A percentile compares a stretch with the other conserved stretches of the same genome.
Evolutionary conservation across 306 rosid species (phyloP).

Genomic region (Sicyos baderoa): DNA sequence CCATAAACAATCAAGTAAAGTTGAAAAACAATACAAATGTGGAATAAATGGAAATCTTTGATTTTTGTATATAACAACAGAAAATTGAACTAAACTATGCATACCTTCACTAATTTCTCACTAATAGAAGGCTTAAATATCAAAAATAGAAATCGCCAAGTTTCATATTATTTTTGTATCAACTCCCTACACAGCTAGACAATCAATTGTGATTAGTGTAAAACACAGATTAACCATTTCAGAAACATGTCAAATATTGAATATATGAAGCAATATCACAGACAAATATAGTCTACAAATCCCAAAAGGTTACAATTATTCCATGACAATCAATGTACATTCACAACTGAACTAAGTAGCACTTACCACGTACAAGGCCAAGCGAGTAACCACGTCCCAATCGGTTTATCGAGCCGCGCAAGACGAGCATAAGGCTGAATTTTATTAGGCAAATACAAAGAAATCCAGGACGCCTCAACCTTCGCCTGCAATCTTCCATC

Average conservation of each 20-base stretch:
- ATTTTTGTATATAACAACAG: neutral
- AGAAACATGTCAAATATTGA: neutral
- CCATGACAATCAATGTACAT: neutral
- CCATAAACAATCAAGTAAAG: neutral
- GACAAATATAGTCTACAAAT: neutral
- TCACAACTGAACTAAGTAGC: neutral
- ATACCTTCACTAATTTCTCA: neutral
- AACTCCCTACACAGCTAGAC: neutral
- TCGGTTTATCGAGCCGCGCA: slow-evolving; percentile 91
- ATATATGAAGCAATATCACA: neutral
- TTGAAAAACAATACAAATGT: neutral
- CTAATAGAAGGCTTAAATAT: neutral
- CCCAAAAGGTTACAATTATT: neutral
- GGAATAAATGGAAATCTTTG: neutral
- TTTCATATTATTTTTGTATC: too few species aligned
- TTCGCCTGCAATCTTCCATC: slow-evolving; percentile 8
- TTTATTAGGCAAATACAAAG: slow-evolving; percentile 47
- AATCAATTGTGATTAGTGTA: neutral
- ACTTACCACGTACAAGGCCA: slow-evolving; percentile 93
- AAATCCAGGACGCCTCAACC: slow-evolving; percentile 52
- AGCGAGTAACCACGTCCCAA: slow-evolving; percentile 90
- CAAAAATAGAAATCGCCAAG: neutral
- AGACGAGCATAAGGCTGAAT: slow-evolving; percentile 70
- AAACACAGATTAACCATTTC: neutral
- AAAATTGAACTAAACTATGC: neutral